Base-by-base conservation (phyloP, 768 basidiomycete genomes). In the Leccinum longicurvipes region DNA sequence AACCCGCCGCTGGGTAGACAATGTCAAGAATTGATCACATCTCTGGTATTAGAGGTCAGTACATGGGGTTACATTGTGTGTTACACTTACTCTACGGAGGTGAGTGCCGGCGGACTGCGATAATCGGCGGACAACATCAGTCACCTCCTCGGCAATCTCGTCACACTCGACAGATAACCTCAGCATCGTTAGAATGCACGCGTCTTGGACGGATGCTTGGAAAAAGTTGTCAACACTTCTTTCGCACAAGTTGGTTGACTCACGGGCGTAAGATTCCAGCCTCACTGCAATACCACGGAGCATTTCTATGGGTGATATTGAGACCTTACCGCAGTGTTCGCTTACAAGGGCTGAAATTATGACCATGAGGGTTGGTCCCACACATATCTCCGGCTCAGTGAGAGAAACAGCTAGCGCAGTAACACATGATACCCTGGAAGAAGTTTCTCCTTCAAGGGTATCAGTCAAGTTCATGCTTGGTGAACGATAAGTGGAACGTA, bases 151-250 rank as follows among this genome's bases (percentile, higher is more conserved):
- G 4, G 85, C 80, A 11, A 87, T 65, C 23, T 78, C 72, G 10
- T 82, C 78, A 62, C 83, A 86, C 19, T 83, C 79, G 3, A 79
- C 82, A 48, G 80, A 75, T 28, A 91, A 59, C 51, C 89, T 79
- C 32, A 91, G 70, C 85, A 93, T 87, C 3, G 85, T 78, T 29
- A 92, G 66, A 28, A 93, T 70, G 57, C 82, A 83, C 4, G 83
- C 83, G 55, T 93, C 91, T 65, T 89, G 87, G 8, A 92, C 81
- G 27, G 85, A 74, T 31, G 80, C 90, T 92, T 58, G 48, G 11
- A 23, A 47, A 29, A 39, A 6, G 50, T 12, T 23, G 27, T 51
- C 46, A 56, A 44, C 41, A 45, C 32, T 24, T 47, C 4, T 46
- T 53, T 60, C 50, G 44, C 57, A 54, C 60, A 44, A 60, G 58